Evolutionary conservation across 495 filamentous ascomycete species (phyloP).

Genomic region (Aspergillus nidulans): DNA sequence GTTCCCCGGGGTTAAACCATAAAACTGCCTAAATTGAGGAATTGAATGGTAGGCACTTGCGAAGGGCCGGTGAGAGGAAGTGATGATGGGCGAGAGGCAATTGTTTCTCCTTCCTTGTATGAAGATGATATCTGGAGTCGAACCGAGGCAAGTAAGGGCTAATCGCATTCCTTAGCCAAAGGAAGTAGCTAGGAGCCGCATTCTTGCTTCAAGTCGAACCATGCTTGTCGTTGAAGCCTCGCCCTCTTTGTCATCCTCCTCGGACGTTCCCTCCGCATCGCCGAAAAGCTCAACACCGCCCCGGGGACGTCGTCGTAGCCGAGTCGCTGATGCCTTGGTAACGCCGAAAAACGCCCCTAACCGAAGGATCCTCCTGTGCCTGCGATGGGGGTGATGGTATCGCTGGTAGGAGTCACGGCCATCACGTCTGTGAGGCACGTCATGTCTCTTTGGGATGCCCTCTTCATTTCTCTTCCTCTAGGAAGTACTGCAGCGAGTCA

Average conservation of each 20-base stretch:
- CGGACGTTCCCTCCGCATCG: conserved; percentile 41
- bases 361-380: conserved; percentile 31
- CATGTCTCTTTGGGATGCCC: conserved; percentile 47
- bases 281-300: conserved; percentile 24
- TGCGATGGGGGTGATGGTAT: conserved; percentile 31
- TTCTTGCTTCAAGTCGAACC: not conserved
- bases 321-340: conserved; percentile 40
- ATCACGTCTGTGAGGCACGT: conserved; percentile 38
- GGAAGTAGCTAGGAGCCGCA: not conserved
- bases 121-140: not conserved
- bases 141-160: not conserved
- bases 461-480: conserved; percentile 85
- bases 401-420: conserved; percentile 40
- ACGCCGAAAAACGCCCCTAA: conserved; percentile 41
- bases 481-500: conserved; percentile 60
- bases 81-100: conserved; percentile 3
- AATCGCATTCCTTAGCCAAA: not conserved
- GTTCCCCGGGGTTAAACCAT: conserved; percentile 1
- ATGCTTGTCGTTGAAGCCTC: conserved; percentile 13
- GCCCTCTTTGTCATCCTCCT: conserved; percentile 53
- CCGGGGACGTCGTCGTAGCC: conserved; percentile 21
- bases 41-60: not conserved
- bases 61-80: not conserved
- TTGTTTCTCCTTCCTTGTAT: not conserved
- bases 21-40: not conserved